Evolutionary conservation across 352 stramenopile species (phyloP), one percentile per base, ranked within the genome.

Genomic region (Phytophthora multivora): DNA sequence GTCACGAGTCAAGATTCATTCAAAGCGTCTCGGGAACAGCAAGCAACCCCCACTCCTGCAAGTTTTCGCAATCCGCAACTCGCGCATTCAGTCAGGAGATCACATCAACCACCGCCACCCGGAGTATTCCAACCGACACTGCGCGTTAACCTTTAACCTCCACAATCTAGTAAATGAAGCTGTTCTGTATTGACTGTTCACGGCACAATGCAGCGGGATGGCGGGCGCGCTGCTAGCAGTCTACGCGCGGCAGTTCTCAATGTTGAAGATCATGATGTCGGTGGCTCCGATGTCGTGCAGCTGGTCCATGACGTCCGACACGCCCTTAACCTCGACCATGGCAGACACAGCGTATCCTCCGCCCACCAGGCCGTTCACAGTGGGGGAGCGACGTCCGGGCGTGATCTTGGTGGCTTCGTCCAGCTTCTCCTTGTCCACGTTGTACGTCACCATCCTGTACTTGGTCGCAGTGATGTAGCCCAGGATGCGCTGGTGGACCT

Each of bases 371-470:
- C 77, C 78, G 66, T 97, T 98, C 53, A 98, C 90, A 3, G 93
- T 98, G 10, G 97, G 96, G 19, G 94, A 94, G 55, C 90, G 84
- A 59, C 97, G 98, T 57, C 97, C 97, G 1, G 95, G 96, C 41
- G 97, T 98, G 57, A 99, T 95, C 56, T 69, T 58, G 25, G 89
- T 89, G 7, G 96, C 93, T 38, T 74, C 56, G 7, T 96, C 73
- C 18, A 99, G 72, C 63, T 97, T 88, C 12, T 96, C 85, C 58
- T 90, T 80, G 57, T 75, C 69, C 64, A 99, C 89, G 75, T 99
- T 99, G 87, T 99, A 99, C 57, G 95, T 93, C 47, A 99, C 87
- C 96, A 99, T 99, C 39, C 97, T 84, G 81, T 98, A 99, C 76
- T 98, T 98, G 61, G 83, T 97, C 10, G 96, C 95, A n/a, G 95